phyloP scores from a whole-genome alignment of 1,284 basidiomycete species.

The Cystobasidiaceae sp. region DNA sequence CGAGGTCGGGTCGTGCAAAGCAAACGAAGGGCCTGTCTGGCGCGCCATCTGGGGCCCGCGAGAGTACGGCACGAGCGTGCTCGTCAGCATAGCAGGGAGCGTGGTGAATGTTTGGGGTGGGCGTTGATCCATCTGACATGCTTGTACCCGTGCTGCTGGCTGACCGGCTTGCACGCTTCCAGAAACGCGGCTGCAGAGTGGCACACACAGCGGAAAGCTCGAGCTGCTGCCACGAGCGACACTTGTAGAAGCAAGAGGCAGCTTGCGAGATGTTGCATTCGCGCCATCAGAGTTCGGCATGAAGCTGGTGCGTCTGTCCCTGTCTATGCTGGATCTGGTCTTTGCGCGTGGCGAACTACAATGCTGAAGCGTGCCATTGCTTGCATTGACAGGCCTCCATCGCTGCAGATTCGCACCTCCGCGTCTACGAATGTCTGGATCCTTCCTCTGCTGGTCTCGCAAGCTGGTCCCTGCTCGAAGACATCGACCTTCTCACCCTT shows the following conservation, averaged over 20 bases:
- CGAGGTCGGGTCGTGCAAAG: conserved; percentile 24
- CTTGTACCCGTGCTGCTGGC: neutral
- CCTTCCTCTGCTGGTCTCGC: conserved; percentile 52
- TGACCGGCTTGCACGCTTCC: neutral
- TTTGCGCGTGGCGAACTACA: too few species aligned
- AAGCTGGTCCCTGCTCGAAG: conserved; percentile 72
- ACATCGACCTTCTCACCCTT: conserved; percentile 64
- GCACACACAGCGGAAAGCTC: neutral
- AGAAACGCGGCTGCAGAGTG: conserved; percentile 22
- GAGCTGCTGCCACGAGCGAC: conserved; percentile 64
- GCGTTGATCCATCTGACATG: conserved; percentile 48
- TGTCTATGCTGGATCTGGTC: neutral
- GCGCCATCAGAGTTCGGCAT: conserved; percentile 77
- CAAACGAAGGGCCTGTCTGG: conserved; percentile 30
- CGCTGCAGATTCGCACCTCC: conserved; percentile 74
- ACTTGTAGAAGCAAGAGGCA: conserved; percentile 74
- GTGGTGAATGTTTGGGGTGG: conserved; percentile 45
- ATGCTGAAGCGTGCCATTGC: neutral
- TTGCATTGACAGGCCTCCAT: conserved; percentile 62
- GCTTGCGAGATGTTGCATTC: conserved; percentile 76
- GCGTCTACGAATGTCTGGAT: conserved; percentile 85
- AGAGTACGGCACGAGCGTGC: conserved; percentile 46
- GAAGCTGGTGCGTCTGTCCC: conserved; percentile 60
- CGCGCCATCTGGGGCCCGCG: conserved; percentile 27
- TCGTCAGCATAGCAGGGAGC: conserved; percentile 37